Base-by-base conservation (phyloP, 352 stramenopile species). In the Phytophthora megakarya region DNA sequence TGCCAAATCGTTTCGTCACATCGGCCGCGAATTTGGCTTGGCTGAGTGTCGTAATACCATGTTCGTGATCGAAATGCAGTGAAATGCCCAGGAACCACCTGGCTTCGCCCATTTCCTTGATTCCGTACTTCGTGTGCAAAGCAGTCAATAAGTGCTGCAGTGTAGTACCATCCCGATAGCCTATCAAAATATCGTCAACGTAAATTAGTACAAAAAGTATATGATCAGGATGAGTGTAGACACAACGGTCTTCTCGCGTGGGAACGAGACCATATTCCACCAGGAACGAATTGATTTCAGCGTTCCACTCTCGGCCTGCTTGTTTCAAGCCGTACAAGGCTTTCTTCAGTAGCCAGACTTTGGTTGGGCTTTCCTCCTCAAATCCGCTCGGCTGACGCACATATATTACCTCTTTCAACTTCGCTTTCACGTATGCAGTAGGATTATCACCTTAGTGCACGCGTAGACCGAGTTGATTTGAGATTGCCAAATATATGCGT, bases 251-350 rank as follows among this genome's bases (percentile, higher is more conserved):
- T 6, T 61, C 33, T 3, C 43, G 33, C 15, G 44, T 56, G 2
- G 49, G 32, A 15, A 25, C 9, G 2, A 61, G 32, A 2, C 59
- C 43, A 47, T 10, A 49, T 7, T 5, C 12, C 3, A 39, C 6
- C 1, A 62, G 44, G 25, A 61, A 67, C 0, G 8, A 5, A n/a
- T 59, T 32, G 1, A 53, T 6, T 21, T 65, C 47, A 0, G 18
- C 16, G 59, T 65, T 51, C 57, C 51, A 67, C 18, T 67, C 60
- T 15, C 35, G 13, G 5, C 60, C 49, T 3, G 33, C 60, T n/a
- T 67, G 60, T 9, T 67, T 67, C 10, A 67, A 33, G 15, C 50
- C 50, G n/a, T 67, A 57, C 7, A 67, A 5, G 1, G 60, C 60
- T 12, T 53, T 51, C 3, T 57, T 63, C 7, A 68, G 45, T n/a